Base-by-base conservation (phyloP, 768 basidiomycete species). In the Panaeolus papilionaceus region DNA sequence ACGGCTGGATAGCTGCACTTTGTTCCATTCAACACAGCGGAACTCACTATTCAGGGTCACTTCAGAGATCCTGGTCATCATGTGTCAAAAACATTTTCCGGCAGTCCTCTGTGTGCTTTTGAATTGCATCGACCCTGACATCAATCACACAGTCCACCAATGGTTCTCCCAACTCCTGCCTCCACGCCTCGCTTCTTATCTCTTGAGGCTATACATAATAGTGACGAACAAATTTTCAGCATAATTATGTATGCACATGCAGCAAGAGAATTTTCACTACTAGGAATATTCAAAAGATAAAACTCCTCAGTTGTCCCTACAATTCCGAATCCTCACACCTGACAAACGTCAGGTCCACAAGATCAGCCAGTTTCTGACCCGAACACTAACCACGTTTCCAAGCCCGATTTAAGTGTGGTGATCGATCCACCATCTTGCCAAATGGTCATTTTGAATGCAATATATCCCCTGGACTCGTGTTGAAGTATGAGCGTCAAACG, bases 21-120 rank as follows among this genome's bases (percentile, higher is more conserved):
- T 12, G 42, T 44, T 44, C 42, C 42, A 44, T 44, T 44, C 42
- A 49, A 49, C 47, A 49, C 33, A 49, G 9, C 47, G 47, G 47
- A 49, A 20, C 47, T 49, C 47, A 9, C 20, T 49, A 0, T 23
- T 49, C 47, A 49, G 47, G 47, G 47, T 26, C 23, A 5, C 11
- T n/a, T 2, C 47, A 49, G 1, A 26, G 47, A 49, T 49, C 47
- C 47, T 26, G 23, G 23, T 49, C 47, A 49, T 49, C 47, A 49
- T 49, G 47, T 49, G 47, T 49, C 47, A 49, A 49, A 49, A 49
- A 49, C 47, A 49, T 49, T 49, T 49, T 23, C 47, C 47, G 47
- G 47, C 23, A 26, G 47, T 49, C 2, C 42, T 44, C 42, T 16
- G 16, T 44, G 47, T 49, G 20, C 47, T 49, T 49, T 49, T 49